Base-by-base conservation (phyloP, 495 filamentous ascomycete genomes). In the Amphirosellinia nigrospora region DNA sequence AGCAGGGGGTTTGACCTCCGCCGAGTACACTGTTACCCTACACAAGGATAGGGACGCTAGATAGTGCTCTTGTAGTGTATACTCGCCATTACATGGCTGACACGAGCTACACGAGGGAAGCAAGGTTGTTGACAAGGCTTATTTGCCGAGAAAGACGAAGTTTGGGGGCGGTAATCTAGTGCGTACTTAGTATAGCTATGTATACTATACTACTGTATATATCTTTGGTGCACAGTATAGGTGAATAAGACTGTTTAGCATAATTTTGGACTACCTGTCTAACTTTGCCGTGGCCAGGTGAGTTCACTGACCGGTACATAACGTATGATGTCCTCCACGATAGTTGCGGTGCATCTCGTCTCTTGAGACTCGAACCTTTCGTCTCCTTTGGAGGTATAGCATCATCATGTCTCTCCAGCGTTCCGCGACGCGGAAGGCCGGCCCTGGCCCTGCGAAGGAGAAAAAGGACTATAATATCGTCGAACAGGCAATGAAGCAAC, bases 381-480 rank as follows among this genome's bases (percentile, higher is more conserved):
- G 38, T 13, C 38, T 58, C 21, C 48, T 45, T 52, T 56, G 50
- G n/a, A 30, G 50, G 48, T 55, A 28, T 32, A 53, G 11, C 38
- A 34, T 68, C 68, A 56, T 48, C 38, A 77, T 77, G 75, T 77
- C 75, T 66, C 59, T 77, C 50, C 75, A 77, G 62, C 73, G 72
- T 21, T 66, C 75, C 13, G 73, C 64, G 50, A 77, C 75, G 71
- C 75, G 75, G 65, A 77, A 74, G 53, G 65, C 65, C 38, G 61
- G 69, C 9, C 50, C 73, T 13, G 75, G 75, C 46, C 75, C 75
- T 4, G 70, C 75, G 50, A 74, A 50, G 67, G 69, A 70, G 67
- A 77, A 74, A 64, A 78, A 77, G 36, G 77, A 74, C 23, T 77
- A 79, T 30, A 72, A 71, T 38, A 65, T 74, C 16, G 75, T 72